Base-by-base conservation (phyloP, 2,329 filamentous ascomycete genomes). In the Emmonsia crescens region DNA sequence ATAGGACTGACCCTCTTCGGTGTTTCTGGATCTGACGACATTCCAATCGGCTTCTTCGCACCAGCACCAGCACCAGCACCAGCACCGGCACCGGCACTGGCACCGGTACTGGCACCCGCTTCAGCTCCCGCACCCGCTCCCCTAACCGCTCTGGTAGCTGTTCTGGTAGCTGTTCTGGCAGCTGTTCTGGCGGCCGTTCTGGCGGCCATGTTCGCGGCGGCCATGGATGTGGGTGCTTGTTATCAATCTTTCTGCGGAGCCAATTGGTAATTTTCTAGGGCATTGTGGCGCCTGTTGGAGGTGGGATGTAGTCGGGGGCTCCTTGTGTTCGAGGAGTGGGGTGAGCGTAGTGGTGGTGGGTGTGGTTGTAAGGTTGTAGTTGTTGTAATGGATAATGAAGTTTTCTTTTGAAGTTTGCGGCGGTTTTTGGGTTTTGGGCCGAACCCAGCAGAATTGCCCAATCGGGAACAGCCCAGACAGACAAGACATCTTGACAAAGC, bases 1-100 rank as follows among this genome's bases (percentile, higher is more conserved):
- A 63, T 66, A 21, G 65, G 65, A 33, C 66, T 64, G n/a, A 66
- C 42, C 27, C 54, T 61, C 55, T 61, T 61, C n/a, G 42, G 57
- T 16, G 5, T 40, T 21, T 3, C 36, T 33, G 59, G 21, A 55
- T 31, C 16, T 27, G 49, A 14, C 59, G 21, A 10, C 1, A 36
- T 24, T 19, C 4, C 27, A 3, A 9, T 6, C 46, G 64, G 59
- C 52, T 60, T 58, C 29, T 24, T 44, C 31, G 55, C 57, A 44
- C 16, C 12, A 27, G 46, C 9, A 12, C 19, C 6, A 9, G 31
- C n/a, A 40, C 33, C n/a, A n/a, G 31, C 52, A 14, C 24, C 31
- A 36, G 33, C n/a, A 4, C 33, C 33, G 3, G 19, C 31, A 40
- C 8, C 33, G n/a, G 33, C 33, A n/a, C n/a, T n/a, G n/a, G n/a